Conservation (phyloP, 192 early-diverging fungal species). For the Coemansia sp. region DNA sequence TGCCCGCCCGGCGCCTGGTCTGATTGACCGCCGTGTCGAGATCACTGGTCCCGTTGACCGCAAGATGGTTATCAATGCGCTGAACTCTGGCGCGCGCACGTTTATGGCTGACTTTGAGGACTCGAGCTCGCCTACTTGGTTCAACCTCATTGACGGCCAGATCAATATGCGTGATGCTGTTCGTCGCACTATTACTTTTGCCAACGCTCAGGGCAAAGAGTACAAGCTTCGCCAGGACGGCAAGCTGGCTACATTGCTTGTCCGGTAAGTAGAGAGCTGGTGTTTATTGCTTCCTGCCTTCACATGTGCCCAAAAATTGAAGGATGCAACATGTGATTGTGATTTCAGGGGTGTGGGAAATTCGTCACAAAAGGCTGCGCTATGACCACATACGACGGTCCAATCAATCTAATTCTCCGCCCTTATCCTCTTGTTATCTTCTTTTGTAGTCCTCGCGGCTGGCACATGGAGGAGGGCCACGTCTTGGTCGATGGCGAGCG, state of each 20-base stretch:
- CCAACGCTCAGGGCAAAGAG: constrained; percentile 86
- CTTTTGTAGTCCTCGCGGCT: constrained; percentile 81
- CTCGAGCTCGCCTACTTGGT: constrained; percentile 97
- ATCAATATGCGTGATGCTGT: constrained; percentile 94
- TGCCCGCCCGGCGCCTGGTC: constrained; percentile 85
- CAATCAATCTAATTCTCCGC: neutral
- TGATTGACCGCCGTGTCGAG: constrained; percentile 92
- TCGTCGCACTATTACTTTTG: constrained; percentile 81
- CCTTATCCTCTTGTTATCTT: neutral
- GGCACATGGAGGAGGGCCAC: constrained; percentile 98
- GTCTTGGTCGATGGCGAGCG: constrained; percentile 90
- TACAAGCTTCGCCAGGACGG: constrained; percentile 91
- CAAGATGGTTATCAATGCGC: constrained; percentile 99
- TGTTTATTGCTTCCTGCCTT: constrained; percentile 28
- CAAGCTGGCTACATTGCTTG: constrained; percentile 87
- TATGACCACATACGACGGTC: neutral
- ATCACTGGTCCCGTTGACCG: constrained; percentile 98
- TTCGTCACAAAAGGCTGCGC: neutral
- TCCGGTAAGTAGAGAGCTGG: constrained; percentile 59
- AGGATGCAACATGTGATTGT: constrained; percentile 20
- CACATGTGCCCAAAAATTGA: constrained; percentile 15
- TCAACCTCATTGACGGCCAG: constrained; percentile 86
- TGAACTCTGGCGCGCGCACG: constrained; percentile 91
- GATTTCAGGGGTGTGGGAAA: neutral
- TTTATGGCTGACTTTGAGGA: constrained; percentile 99